These are phyloP conservation scores for Boletus reticuloceps DNA, from an alignment of 768 basidiomycete species.

Conservation along the genomic window DNA sequence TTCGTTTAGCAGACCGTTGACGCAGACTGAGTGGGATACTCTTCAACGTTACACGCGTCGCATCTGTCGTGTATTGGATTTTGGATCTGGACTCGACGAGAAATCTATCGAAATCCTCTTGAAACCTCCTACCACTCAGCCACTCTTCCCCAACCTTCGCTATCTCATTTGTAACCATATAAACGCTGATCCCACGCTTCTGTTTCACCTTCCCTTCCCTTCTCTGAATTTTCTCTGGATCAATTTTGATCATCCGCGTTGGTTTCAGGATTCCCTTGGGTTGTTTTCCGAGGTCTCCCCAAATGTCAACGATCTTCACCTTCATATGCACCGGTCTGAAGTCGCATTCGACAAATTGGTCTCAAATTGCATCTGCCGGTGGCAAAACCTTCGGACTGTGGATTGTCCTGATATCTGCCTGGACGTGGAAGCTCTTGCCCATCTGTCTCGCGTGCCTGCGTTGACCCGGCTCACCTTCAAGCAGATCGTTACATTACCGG, in stretches of 20 bases:
- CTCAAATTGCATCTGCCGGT: neutral
- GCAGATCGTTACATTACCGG: too few species aligned
- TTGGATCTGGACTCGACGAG: neutral
- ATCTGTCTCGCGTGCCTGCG: neutral
- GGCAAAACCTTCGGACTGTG: neutral
- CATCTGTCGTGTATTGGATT: neutral
- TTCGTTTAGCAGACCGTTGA: neutral
- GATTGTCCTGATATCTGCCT: neutral
- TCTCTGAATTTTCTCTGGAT: neutral
- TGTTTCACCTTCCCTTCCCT: neutral
- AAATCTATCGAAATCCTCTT: neutral
- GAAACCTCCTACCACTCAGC: too few species aligned
- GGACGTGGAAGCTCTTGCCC: neutral
- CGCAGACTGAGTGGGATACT: neutral
- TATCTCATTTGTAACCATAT: neutral
- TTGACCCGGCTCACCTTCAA: neutral
- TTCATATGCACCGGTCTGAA: neutral
- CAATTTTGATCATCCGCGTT: too few species aligned
- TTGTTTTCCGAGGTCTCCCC: neutral
- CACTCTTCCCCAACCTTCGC: neutral
- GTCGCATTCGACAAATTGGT: neutral
- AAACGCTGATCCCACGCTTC: neutral
- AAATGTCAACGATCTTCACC: neutral
- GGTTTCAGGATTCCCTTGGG: neutral
- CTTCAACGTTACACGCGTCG: neutral